Conservation (phyloP, 2,329 filamentous ascomycete species). For the Calonectria honghensis region DNA sequence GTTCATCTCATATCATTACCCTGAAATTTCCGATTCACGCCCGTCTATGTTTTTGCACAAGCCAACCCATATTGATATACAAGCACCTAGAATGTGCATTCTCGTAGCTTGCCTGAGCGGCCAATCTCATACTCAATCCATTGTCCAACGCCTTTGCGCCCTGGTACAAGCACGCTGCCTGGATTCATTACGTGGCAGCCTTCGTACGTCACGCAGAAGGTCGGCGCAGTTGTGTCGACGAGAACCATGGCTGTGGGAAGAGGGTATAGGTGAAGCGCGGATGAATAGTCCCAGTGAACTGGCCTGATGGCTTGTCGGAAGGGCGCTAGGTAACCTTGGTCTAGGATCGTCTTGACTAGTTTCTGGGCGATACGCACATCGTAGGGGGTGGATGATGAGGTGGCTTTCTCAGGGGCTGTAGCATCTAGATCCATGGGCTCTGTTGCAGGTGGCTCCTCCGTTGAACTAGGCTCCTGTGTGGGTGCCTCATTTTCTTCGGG, state of each 20-base stretch:
- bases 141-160: slow-evolving; percentile 79
- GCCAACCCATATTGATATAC: slow-evolving; percentile 1
- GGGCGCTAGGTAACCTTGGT: slow-evolving; percentile 91
- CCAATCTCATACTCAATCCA: slow-evolving; percentile 93
- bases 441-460: slow-evolving; percentile 46
- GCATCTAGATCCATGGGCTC: slow-evolving; percentile 66
- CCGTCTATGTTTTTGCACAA: slow-evolving; percentile 29
- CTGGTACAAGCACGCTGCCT: slow-evolving; percentile 82
- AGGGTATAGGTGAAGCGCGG: slow-evolving; percentile 87
- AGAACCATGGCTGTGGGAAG: slow-evolving; percentile 89
- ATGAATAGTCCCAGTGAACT: slow-evolving; percentile 91
- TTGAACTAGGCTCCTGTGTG: slow-evolving; percentile 35
- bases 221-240: slow-evolving; percentile 86
- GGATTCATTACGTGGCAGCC: slow-evolving; percentile 98
- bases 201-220: slow-evolving; percentile 94
- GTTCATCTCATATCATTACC: slow-evolving; percentile 35
- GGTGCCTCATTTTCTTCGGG: slow-evolving; percentile 58
- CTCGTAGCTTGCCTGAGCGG: slow-evolving; percentile 76
- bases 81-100: slow-evolving; percentile 72
- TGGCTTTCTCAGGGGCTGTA: slow-evolving; percentile 53
- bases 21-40: slow-evolving; percentile 30
- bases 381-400: slow-evolving; percentile 62
- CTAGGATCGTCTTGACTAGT: slow-evolving; percentile 92
- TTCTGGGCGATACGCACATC: slow-evolving; percentile 79
- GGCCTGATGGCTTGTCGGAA: slow-evolving; percentile 88